Evolutionary conservation across 78 protist species (phyloP).

Genomic region (Capsaspora owczarzaki): DNA sequence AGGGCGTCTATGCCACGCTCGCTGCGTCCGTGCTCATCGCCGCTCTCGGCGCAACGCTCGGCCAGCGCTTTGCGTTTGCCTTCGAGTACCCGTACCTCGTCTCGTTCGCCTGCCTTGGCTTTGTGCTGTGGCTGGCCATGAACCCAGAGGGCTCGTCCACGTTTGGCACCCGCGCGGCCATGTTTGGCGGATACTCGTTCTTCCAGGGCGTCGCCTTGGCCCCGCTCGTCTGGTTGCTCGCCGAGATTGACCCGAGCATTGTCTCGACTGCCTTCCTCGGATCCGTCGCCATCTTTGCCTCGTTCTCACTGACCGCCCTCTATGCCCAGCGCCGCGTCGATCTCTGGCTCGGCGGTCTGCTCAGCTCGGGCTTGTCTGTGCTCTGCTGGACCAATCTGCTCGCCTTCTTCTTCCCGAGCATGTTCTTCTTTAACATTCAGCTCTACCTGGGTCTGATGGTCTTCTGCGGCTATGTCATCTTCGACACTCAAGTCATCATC

Average conservation of each 20-base stretch:
- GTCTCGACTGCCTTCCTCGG: slow-evolving; percentile 25
- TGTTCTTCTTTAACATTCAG: background rate
- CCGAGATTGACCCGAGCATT: slow-evolving; percentile 1
- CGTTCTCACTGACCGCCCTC: slow-evolving; percentile 31
- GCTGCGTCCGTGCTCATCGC: no score
- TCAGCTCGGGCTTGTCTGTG: slow-evolving; percentile 7
- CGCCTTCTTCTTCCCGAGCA: slow-evolving; percentile 3
- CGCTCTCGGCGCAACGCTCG: no score
- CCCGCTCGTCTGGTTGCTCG: background rate
- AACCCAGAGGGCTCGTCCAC: no score
- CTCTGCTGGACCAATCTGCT: slow-evolving; percentile 2
- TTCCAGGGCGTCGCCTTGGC: slow-evolving; percentile 13
- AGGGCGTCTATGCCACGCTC: no score
- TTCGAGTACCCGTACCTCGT: no score
- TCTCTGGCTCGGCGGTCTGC: slow-evolving; percentile 27
- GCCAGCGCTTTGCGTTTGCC: no score
- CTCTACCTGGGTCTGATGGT: slow-evolving; percentile 36
- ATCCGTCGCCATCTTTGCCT: slow-evolving; percentile 29
- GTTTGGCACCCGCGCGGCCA: background rate
- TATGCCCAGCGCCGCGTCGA: slow-evolving; percentile 6
- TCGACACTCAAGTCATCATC: slow-evolving; percentile 36
- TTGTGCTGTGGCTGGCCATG: no score
- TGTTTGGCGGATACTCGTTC: slow-evolving; percentile 18
- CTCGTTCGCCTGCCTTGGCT: no score
- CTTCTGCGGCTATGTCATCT: slow-evolving; percentile 40